Evolutionary conservation across 257 asterid genomes (phyloP).

Genomic region (Pogostemon cablin): DNA sequence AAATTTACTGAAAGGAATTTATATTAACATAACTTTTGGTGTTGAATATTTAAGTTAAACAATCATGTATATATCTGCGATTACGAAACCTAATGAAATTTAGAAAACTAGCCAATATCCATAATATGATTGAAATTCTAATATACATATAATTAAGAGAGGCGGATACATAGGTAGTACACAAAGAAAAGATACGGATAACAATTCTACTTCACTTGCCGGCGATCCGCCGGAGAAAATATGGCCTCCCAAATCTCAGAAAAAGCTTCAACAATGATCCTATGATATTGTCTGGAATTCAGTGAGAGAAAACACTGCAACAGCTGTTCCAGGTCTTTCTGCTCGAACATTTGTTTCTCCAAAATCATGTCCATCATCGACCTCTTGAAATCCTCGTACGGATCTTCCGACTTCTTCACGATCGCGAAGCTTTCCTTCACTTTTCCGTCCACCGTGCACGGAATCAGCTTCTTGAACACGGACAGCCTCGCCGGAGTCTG

Average conservation of each 20-base stretch:
- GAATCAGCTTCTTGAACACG: conserved; percentile 66
- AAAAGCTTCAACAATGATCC: conserved; percentile 64
- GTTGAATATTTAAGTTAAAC: too few species aligned
- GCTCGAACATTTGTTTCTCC: conserved; percentile 82
- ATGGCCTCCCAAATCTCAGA: conserved; percentile 67
- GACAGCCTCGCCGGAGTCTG: conserved; percentile 69
- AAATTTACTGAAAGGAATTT: too few species aligned
- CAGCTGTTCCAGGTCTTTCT: conserved; percentile 69
- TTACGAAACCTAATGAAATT: too few species aligned
- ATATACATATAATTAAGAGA: too few species aligned
- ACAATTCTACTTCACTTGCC: neutral
- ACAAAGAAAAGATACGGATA: too few species aligned
- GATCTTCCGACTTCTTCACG: conserved; percentile 79
- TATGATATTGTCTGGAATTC: conserved; percentile 67
- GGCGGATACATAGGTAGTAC: too few species aligned
- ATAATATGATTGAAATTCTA: too few species aligned
- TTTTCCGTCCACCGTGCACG: conserved; percentile 70
- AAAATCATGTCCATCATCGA: conserved; percentile 93
- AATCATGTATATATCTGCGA: too few species aligned
- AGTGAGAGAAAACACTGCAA: conserved; percentile 77
- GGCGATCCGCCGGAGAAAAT: conserved; percentile 38
- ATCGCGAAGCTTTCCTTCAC: conserved; percentile 91
- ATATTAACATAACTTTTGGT: too few species aligned
- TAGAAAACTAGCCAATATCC: too few species aligned
- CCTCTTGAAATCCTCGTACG: conserved; percentile 78